Evolutionary conservation across 331 rosid genomes (phyloP).

Genomic region (Malus hybrid): DNA sequence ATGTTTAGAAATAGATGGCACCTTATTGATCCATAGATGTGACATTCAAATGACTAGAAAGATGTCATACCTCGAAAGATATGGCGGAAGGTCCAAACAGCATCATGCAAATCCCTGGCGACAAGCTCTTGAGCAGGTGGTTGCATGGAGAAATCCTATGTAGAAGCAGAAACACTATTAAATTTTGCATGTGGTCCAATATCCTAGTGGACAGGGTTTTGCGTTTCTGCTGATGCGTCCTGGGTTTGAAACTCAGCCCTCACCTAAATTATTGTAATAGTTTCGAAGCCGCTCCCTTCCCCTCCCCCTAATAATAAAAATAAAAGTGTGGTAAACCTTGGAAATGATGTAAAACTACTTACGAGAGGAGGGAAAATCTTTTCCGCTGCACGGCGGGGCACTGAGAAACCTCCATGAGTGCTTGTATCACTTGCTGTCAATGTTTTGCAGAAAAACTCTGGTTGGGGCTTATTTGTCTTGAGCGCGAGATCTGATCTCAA

Average conservation of each 20-base stretch:
- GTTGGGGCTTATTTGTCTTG: conserved; percentile 68
- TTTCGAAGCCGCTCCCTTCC: too few relatives aligned
- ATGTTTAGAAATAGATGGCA: conserved; percentile 7
- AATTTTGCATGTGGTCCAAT: not conserved
- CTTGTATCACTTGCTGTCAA: conserved; percentile 96
- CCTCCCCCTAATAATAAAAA: not conserved
- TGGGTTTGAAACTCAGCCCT: too few relatives aligned
- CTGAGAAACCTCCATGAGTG: conserved; percentile 97
- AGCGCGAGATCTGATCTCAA: conserved; percentile 85
- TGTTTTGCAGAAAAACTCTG: conserved; percentile 89
- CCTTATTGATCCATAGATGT: not conserved
- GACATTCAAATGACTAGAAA: not conserved
- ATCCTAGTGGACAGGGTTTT: too few relatives aligned
- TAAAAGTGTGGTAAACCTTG: not conserved
- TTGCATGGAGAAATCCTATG: conserved; percentile 70
- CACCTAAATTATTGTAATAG: too few relatives aligned
- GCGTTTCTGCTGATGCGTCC: too few relatives aligned
- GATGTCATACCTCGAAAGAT: conserved; percentile 59
- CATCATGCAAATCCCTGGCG: conserved; percentile 82
- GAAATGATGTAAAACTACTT: conserved; percentile 9
- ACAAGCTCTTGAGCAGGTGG: conserved; percentile 92
- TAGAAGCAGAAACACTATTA: conserved; percentile 10
- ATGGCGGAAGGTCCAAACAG: conserved; percentile 76
- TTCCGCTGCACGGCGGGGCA: conserved; percentile 96
- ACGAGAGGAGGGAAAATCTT: conserved; percentile 91